Evolutionary conservation across 1,284 basidiomycete species (phyloP).

Genomic region (Melampsora larici-populina): DNA sequence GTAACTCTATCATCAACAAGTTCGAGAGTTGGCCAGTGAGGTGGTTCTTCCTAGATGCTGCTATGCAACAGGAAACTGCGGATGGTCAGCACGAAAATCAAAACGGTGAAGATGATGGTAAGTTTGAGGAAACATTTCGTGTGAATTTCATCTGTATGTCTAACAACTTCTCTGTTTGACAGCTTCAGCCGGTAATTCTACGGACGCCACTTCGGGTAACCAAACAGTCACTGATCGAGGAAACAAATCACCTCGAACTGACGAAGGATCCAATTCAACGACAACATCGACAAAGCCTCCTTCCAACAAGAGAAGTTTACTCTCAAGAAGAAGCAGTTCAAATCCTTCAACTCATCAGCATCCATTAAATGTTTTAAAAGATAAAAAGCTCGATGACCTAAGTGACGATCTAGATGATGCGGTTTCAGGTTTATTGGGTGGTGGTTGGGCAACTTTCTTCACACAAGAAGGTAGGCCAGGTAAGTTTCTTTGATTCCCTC

Average conservation of each 20-base stretch:
- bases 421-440: not conserved
- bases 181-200: too few species aligned
- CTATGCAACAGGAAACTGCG: not conserved
- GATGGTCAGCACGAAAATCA: not conserved
- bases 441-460: conserved; percentile 40
- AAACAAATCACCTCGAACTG: not conserved
- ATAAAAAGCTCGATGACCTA: not conserved
- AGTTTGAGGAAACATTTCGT: not conserved
- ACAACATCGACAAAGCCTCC: not conserved
- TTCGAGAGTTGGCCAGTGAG: not conserved
- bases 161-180: too few species aligned
- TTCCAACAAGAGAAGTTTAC: not conserved
- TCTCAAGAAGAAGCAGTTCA: not conserved
- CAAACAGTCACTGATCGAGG: not conserved
- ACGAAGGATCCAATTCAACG: not conserved
- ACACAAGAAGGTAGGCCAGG: conserved; percentile 24
- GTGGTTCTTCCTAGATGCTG: not conserved
- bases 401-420: not conserved
- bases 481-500: not conserved
- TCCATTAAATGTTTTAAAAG: not conserved
- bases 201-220: not conserved
- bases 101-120: not conserved
- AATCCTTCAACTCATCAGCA: not conserved
- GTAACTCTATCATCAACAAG: not conserved
- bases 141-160: too few species aligned